Conservation (phyloP, 257 asterid genomes). For the Primulina tabacum region DNA sequence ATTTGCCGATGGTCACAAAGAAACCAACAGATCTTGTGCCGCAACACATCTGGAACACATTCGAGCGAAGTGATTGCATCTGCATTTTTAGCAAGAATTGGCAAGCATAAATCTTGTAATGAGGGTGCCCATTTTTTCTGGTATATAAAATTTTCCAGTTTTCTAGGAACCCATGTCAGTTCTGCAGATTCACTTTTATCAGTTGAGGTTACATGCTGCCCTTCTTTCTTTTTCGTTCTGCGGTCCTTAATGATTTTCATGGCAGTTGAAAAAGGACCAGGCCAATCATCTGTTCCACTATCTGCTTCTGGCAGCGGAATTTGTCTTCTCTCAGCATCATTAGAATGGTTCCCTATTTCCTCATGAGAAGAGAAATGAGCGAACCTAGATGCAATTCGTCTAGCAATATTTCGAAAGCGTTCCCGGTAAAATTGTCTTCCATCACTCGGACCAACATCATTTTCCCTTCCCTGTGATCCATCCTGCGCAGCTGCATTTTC, state of each 20-base stretch:
- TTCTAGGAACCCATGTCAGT: conserved; percentile 61
- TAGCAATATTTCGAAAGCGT: conserved; percentile 60
- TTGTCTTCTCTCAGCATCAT: conserved; percentile 38
- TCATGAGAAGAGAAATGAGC: conserved; percentile 69
- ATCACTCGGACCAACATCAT: conserved; percentile 18
- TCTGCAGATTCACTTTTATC: conserved; percentile 36
- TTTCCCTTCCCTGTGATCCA: conserved; percentile 29
- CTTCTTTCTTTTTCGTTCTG: conserved; percentile 30
- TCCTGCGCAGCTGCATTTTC: conserved; percentile 31
- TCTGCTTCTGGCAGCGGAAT: conserved; percentile 31
- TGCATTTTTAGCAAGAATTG: conserved; percentile 60
- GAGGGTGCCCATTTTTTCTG: conserved; percentile 50
- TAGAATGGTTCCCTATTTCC: conserved; percentile 35
- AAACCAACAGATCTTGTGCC: conserved; percentile 65
- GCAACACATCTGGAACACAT: conserved; percentile 70
- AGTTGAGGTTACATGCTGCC: conserved; percentile 28
- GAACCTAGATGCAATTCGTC: conserved; percentile 66
- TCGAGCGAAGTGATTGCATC: conserved; percentile 81
- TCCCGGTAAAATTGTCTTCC: conserved; percentile 35
- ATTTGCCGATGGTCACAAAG: conserved; percentile 72
- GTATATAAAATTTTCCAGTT: conserved; percentile 29
- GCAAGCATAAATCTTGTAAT: conserved; percentile 68
- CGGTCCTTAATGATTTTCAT: conserved; percentile 78
- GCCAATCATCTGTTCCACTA: conserved; percentile 69
- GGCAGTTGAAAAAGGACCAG: conserved; percentile 93